Evolutionary conservation across 495 filamentous ascomycete genomes (phyloP).

Genomic region (Neurospora hispaniola): DNA sequence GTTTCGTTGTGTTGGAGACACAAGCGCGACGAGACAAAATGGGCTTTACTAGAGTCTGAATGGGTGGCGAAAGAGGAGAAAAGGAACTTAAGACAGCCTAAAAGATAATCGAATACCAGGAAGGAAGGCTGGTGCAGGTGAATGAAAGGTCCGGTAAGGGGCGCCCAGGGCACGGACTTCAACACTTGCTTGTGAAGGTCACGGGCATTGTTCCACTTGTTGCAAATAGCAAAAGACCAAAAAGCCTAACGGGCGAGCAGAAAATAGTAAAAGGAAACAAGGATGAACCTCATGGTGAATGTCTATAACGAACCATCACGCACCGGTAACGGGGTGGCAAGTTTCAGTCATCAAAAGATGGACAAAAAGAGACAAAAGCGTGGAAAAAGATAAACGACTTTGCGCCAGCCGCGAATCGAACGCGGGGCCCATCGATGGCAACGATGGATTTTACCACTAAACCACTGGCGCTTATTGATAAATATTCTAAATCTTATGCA

Average conservation of each 20-base stretch:
- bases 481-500: too few species aligned
- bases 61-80: not conserved
- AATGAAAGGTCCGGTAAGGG: not conserved
- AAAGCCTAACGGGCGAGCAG: not conserved
- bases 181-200: not conserved
- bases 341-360: not conserved
- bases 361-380: not conserved
- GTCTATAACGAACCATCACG: not conserved
- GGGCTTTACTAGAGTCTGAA: not conserved
- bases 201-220: not conserved
- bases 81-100: too few species aligned
- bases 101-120: too few species aligned
- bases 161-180: not conserved
- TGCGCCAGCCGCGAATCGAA: slow-evolving; percentile 34
- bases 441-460: slow-evolving; percentile 37
- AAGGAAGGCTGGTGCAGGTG: too few species aligned
- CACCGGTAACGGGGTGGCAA: not conserved
- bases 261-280: not conserved
- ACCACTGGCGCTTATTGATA: not conserved
- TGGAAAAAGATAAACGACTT: not conserved
- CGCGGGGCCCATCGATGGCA: slow-evolving; percentile 43
- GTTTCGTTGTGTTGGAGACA: too few species aligned
- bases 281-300: not conserved
- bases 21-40: not conserved
- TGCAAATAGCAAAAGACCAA: too few species aligned